A percentile compares a stretch with the other conserved stretches of the same genome.
Evolutionary conservation across 75 land plant species (phyloP).

Genomic region (Sequoia sempervirens): DNA sequence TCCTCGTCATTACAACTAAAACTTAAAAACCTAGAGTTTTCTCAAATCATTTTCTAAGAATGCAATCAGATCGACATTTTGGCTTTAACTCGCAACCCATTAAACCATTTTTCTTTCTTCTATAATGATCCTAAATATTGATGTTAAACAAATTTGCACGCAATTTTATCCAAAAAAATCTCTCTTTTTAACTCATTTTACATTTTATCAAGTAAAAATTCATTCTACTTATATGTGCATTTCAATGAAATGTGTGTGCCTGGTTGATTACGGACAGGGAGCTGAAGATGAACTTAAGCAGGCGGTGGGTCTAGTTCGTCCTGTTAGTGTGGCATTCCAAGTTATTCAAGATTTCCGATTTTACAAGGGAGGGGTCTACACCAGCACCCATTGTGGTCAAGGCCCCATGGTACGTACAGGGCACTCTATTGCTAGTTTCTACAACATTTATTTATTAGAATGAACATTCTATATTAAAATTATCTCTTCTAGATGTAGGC

Average conservation of each 20-base stretch:
- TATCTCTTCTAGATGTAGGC: neutral
- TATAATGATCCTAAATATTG: too few species aligned
- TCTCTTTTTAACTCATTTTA: too few species aligned
- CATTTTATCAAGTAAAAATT: too few species aligned
- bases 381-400: constrained; percentile 54
- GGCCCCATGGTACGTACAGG: constrained; percentile 55
- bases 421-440: neutral
- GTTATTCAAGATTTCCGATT: constrained; percentile 62
- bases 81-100: too few species aligned
- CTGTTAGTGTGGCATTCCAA: constrained; percentile 95
- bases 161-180: too few species aligned
- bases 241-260: neutral
- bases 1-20: neutral
- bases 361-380: constrained; percentile 79
- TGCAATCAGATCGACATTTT: too few species aligned
- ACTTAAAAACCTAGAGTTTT: too few species aligned
- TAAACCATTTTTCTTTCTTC: neutral
- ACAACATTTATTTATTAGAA: neutral
- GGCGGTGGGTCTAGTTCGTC: constrained; percentile 84
- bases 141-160: too few species aligned
- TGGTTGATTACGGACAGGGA: constrained; percentile 28
- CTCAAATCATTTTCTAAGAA: too few species aligned
- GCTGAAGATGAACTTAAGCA: constrained; percentile 90
- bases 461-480: neutral
- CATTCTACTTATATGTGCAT: neutral